phyloP scores from a whole-genome alignment of 2,329 filamentous ascomycete species.

The Myriangium duriaei region DNA sequence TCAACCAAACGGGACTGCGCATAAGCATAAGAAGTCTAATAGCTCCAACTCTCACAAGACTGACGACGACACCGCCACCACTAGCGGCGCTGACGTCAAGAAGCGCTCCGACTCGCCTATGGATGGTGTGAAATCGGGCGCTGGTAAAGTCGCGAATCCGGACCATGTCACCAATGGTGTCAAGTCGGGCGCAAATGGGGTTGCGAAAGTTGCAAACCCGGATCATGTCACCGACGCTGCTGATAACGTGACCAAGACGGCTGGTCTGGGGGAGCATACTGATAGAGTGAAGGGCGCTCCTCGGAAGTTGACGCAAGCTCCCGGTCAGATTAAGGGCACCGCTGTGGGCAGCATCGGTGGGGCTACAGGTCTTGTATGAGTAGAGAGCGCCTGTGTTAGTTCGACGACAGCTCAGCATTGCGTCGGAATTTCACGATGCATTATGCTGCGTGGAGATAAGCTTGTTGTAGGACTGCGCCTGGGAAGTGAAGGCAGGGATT shows the following conservation, averaged over 20 bases:
- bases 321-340: conserved; percentile 9
- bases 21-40: conserved; percentile 9
- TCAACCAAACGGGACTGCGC: conserved; percentile 4
- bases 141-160: conserved; percentile 11
- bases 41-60: too few relatives aligned
- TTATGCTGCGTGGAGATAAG: too few relatives aligned
- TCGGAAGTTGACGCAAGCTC: conserved; percentile 4
- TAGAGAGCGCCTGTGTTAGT: too few relatives aligned
- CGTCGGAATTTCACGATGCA: too few relatives aligned
- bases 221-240: conserved; percentile 10
- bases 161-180: conserved; percentile 9
- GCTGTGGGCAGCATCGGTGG: conserved; percentile 5
- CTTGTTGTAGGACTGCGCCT: too few relatives aligned
- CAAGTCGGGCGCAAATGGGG: conserved; percentile 8
- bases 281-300: conserved; percentile 9
- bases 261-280: conserved; percentile 10
- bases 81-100: conserved; percentile 10
- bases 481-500: too few relatives aligned
- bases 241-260: conserved; percentile 10
- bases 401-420: too few relatives aligned
- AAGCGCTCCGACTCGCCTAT: conserved; percentile 7
- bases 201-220: conserved; percentile 11
- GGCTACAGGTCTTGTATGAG: conserved; percentile 9
- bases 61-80: conserved; percentile 3
- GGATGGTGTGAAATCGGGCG: conserved; percentile 8